Conservation (phyloP, 202 grass and related monocot genomes). For the Schoenoplectus triqueter region DNA sequence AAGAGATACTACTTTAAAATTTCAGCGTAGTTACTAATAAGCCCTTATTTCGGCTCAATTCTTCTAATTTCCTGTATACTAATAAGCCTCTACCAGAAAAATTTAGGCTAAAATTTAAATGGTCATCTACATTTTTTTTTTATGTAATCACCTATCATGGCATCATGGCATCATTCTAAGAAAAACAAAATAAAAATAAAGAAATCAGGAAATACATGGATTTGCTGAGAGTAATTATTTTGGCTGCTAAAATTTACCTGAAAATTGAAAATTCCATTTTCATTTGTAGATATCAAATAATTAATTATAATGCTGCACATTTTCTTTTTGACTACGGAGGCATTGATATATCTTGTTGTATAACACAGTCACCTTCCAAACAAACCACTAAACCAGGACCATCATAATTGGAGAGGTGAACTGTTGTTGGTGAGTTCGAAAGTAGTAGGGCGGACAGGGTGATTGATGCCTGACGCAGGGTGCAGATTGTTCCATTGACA, state of each 20-base stretch:
- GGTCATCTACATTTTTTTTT: neutral
- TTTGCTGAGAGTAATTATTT: neutral
- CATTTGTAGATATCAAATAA: neutral
- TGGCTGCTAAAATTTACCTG: neutral
- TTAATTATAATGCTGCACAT: neutral
- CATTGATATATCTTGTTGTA: neutral
- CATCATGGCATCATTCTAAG: neutral
- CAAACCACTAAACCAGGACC: neutral
- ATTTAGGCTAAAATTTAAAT: neutral
- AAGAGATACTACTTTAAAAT: neutral
- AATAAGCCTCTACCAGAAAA: neutral
- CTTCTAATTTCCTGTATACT: neutral
- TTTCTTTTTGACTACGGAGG: neutral
- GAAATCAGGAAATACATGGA: neutral
- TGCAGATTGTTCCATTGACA: neutral
- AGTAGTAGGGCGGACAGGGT: too few relatives aligned
- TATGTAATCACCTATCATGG: neutral
- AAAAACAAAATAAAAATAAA: neutral
- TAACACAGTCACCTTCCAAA: neutral
- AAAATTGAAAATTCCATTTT: neutral
- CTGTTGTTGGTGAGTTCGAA: neutral
- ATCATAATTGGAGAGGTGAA: neutral
- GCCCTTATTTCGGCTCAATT: constrained; percentile 2
- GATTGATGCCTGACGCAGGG: too few relatives aligned
- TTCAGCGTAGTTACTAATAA: neutral